Base-by-base conservation (phyloP, 129 eudicot species). In the Mikania micrantha region DNA sequence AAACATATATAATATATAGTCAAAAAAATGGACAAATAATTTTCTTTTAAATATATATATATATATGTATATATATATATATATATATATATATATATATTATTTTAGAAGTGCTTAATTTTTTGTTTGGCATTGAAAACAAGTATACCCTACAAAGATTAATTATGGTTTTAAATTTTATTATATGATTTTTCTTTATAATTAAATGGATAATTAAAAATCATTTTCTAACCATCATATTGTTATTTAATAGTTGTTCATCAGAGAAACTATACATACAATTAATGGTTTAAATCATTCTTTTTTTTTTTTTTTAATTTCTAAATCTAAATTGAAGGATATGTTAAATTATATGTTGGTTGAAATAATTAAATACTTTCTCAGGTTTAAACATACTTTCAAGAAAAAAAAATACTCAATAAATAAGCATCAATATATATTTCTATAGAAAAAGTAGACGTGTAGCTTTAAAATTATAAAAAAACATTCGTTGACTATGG, bases 401-500 rank as follows among this genome's bases (percentile, higher is more conserved):
- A 7, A 9, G 8, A 16, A 8, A 29, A 28, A 32, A 60, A 62
- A 20, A 59, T 7, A 29, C 29, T 31, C 3, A 59, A 59, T n/a
- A n/a, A 4, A 31, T 8, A 31, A n/a, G 17, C 36, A 41, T 42
- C 54, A 41, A 45, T 61, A 11, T 49, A 16, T 61, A 11, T 3
- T 61, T 20, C 5, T 16, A 8, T 32, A 21, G 24, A 61, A 20
- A 62, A 32, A 60, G 6, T 32, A 41, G 27, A 39, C n/a, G n/a
- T 50, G 58, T 5, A 21, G 9, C 1, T 27, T 32, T n/a, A 0
- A 19, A 29, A 8, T n/a, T 27, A 25, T 22, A 9, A 63, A 7
- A 31, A 73, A 35, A 19, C n/a, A n/a, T 12, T 52, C 12, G 27
- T 57, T 42, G 60, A 58, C 69, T 67, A 42, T 44, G 58, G 38